Percentiles rank a stretch among this genome's conserved stretches.
Evolutionary conservation across 768 basidiomycete genomes (phyloP).

Genomic region (Boletus patriciae): DNA sequence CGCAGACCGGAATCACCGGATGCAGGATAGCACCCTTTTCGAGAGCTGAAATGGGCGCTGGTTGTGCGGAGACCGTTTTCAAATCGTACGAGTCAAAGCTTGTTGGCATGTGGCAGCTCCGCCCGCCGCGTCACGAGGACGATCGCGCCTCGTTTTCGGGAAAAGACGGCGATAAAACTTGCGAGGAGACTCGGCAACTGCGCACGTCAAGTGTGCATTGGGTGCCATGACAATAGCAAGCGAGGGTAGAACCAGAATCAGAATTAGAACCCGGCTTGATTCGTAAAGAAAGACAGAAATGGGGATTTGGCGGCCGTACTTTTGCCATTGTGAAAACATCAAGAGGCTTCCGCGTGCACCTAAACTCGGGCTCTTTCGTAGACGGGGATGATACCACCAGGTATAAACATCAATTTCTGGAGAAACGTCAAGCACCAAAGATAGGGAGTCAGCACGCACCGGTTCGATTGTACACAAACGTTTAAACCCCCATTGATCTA

Average conservation of each 20-base stretch:
- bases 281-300: neutral
- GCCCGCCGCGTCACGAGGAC: no score
- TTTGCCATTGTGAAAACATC: neutral
- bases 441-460: neutral
- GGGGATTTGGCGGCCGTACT: neutral
- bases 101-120: neutral
- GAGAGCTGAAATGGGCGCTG: neutral
- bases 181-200: no score
- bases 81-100: neutral
- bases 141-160: no score
- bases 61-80: neutral
- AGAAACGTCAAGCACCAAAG: neutral
- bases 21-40: no score
- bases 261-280: neutral
- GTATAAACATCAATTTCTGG: neutral
- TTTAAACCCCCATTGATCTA: neutral
- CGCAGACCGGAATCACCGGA: no score
- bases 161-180: no score
- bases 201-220: neutral
- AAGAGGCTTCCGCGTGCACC: no score
- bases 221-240: neutral
- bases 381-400: neutral
- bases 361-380: no score
- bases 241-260: neutral
- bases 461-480: neutral